Base-by-base conservation (phyloP, 208 protist genomes). In the Leptomonas pyrrhocoris region DNA sequence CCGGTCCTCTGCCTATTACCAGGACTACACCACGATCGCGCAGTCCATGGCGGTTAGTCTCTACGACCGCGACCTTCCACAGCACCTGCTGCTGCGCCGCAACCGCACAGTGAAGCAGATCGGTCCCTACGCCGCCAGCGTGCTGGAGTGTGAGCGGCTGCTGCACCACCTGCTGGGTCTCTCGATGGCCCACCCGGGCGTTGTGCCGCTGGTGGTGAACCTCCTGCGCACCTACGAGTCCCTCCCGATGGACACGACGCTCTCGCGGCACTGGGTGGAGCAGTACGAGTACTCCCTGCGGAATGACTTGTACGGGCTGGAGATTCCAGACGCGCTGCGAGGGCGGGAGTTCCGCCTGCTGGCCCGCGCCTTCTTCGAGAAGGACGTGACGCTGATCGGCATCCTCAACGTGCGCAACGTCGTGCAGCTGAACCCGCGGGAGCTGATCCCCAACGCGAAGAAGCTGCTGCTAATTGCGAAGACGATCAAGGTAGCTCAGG, bases 231-330 rank as follows among this genome's bases (percentile, higher is more conserved):
- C 89, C 46, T 94, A 94, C 63, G 89, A 94, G 65, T 74, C 86
- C 19, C 57, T 85, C 25, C 73, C 84, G 42, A 58, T 80, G 40
- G 82, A 94, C 69, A 73, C 62, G 15, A 77, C 77, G 40, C 63
- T 84, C 9, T 75, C 73, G 16, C 79, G 73, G 23, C 57, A 90
- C 49, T 94, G 89, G 86, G 69, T 94, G 36, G 86, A 92, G 42
- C 79, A 92, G 69, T 94, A 94, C 69, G 89, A 94, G 68, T 92
- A 83, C 77, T 90, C 86, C 19, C 72, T 94, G 36, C 89, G 81
- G 38, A 89, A 94, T 64, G 84, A 94, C 66, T 72, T 94, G 21
- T 85, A 85, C 79, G 80, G 65, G 16, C 75, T 94, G 15, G 69
- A 73, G 36, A 83, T 92, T 15, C 78, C 79, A 1, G 82, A 90